Percentiles rank a stretch among this genome's conserved stretches.
Conservation (phyloP, 306 rosid genomes). For the Malus orientalis region DNA sequence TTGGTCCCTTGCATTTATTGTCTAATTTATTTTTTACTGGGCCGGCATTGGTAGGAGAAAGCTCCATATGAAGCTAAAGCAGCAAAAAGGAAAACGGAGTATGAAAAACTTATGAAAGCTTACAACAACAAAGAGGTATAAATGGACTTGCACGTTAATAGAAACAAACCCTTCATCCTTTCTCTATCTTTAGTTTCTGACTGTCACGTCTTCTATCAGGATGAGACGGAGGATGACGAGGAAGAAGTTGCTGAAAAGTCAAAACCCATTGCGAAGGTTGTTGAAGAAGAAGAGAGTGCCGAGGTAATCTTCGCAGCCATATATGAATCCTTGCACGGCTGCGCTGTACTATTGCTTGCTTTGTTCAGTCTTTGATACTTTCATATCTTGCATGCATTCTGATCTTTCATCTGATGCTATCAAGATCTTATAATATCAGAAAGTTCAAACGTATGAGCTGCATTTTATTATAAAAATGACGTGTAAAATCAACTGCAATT, state of each 20-base stretch:
- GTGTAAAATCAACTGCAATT: neutral
- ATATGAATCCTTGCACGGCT: neutral
- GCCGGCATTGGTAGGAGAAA: slow-evolving; percentile 2
- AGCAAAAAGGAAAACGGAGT: slow-evolving; percentile 12
- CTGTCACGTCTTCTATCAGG: neutral
- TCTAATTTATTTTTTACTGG: neutral
- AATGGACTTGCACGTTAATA: neutral
- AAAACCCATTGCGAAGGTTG: neutral
- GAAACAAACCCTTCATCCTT: neutral
- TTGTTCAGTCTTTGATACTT: neutral
- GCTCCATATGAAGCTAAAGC: slow-evolving; percentile 19
- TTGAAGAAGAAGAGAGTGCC: slow-evolving; percentile 6
- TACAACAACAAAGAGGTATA: slow-evolving; percentile 14
- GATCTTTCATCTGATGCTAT: neutral
- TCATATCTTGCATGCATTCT: neutral
- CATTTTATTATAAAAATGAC: neutral
- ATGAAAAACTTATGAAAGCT: slow-evolving; percentile 14
- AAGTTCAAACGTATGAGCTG: neutral
- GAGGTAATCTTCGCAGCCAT: slow-evolving; percentile 4
- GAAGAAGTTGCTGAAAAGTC: slow-evolving; percentile 12
- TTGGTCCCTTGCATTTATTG: neutral
- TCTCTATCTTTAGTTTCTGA: neutral
- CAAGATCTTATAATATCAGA: neutral
- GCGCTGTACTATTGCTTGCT: neutral
- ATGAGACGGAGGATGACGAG: slow-evolving; percentile 1